Base-by-base conservation (phyloP, 73 alveolate species). In the Blepharisma japonicum region DNA sequence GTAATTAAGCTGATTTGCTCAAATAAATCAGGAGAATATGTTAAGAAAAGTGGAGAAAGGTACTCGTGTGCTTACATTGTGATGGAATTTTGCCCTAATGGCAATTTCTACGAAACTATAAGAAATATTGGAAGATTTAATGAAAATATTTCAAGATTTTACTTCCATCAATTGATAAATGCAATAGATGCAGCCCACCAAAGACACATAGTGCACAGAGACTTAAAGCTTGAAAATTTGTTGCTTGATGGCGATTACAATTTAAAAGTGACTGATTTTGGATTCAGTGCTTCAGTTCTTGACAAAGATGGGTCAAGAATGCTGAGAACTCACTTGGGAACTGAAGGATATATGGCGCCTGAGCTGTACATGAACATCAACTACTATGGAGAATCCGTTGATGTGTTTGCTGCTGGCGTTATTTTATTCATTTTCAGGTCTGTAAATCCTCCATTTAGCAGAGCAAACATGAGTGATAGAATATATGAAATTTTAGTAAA, bases 31-130 rank as follows among this genome's bases (percentile, higher is more conserved):
- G 87, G 82, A 23, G 81, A 6, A 2, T 81, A 78, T 51, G 81
- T 47, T 47, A 84, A 82, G 77, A 45, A 67, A 45, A 20, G 25
- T 54, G 94, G 94, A 6, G 55, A 11, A 3, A 55, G 49, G 49
- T 47, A 83, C 38, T 53, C 71, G 4, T 89, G 77, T 32, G 21
- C 67, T 42, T 78, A 66, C 81, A 83, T 87, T 42, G 83, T 68
- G 14, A 71, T 94, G 81, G 98, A 94, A 81, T 89, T 87, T 25
- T 84, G 90, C 47, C 67, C 93, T 6, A 95, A 95, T 6, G 98
- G 98, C 21, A 97, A 94, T 53, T 71, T 94, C 51, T 91, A 89
- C 80, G 92, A 91, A 66, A 91, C 81, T 77, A 87, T 94, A 23
- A 93, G 92, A n/a, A 83, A 84, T 14, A 87, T 92, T 32, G 98